Evolutionary conservation across 2,329 filamentous ascomycete species (phyloP).

Genomic region (Colletotrichum sp.): DNA sequence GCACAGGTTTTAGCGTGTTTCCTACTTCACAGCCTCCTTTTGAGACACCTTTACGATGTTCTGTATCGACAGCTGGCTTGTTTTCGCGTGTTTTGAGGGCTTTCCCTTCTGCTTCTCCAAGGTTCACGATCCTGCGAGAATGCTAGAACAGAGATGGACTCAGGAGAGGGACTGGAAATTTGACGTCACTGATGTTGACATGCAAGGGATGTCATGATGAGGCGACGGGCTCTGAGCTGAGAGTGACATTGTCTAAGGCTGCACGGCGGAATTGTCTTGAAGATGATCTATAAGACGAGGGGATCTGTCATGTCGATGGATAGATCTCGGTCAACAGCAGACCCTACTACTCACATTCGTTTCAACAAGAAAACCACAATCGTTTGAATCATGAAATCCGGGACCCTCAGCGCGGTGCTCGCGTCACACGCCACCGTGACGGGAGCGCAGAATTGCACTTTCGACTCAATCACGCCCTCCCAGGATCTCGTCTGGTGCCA

Average conservation of each 20-base stretch:
- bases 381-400: neutral
- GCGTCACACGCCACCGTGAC: neutral
- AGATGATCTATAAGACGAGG: neutral
- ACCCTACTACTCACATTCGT: neutral
- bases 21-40: neutral
- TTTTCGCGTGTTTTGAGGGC: neutral
- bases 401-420: neutral
- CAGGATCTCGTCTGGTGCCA: conserved; percentile 26
- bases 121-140: neutral
- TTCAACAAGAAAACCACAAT: neutral
- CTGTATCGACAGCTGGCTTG: neutral
- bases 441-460: conserved; percentile 27
- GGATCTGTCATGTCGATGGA: neutral
- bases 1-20: neutral
- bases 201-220: neutral
- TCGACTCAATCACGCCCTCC: conserved; percentile 13
- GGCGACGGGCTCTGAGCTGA: neutral
- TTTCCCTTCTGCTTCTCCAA: neutral
- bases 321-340: neutral
- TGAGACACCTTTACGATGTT: neutral
- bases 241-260: neutral
- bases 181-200: neutral
- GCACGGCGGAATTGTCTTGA: neutral
- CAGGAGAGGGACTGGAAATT: neutral
- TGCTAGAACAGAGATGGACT: neutral